Evolutionary conservation across 2,329 filamentous ascomycete genomes (phyloP).

Genomic region (Cryphonectria radicalis): DNA sequence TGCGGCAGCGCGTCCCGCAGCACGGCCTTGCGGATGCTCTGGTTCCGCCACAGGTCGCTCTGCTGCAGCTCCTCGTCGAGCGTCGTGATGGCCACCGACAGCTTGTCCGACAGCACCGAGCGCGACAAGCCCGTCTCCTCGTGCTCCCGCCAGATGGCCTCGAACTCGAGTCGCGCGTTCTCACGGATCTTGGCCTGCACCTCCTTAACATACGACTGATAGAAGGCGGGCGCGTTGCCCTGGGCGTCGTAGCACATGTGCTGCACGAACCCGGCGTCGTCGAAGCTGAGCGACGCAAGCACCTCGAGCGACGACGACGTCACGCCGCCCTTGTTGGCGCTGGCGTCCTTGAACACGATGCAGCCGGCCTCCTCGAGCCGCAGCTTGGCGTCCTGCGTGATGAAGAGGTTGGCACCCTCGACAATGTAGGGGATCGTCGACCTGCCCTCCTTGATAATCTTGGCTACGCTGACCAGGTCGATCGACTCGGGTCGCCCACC

Average conservation of each 20-base stretch:
- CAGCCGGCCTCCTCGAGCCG: conserved; percentile 94
- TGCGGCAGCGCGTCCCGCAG: conserved; percentile 84
- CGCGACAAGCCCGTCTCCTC: conserved; percentile 78
- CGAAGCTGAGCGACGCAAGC: conserved; percentile 90
- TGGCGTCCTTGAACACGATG: conserved; percentile 96
- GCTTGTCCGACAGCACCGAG: conserved; percentile 87
- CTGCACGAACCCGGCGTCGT: conserved; percentile 83
- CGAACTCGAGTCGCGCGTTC: conserved; percentile 92
- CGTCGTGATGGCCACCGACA: conserved; percentile 92
- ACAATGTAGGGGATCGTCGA: conserved; percentile 90
- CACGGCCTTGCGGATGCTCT: conserved; percentile 75
- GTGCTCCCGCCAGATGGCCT: conserved; percentile 97
- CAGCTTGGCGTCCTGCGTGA: conserved; percentile 97
- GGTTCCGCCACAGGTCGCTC: conserved; percentile 88
- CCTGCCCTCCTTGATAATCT: conserved; percentile 90
- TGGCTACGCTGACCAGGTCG: conserved; percentile 83
- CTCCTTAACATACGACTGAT: conserved; percentile 87
- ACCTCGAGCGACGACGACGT: conserved; percentile 97
- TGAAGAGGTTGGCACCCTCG: conserved; percentile 97
- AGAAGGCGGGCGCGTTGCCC: conserved; percentile 84
- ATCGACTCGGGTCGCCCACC: conserved; percentile 97
- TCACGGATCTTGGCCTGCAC: conserved; percentile 90
- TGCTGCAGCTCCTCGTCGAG: conserved; percentile 95
- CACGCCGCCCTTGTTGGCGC: conserved; percentile 97
- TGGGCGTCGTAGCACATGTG: conserved; percentile 86